Evolutionary conservation across 495 filamentous ascomycete species (phyloP).

Genomic region (Hyaloscypha hepaticicola): DNA sequence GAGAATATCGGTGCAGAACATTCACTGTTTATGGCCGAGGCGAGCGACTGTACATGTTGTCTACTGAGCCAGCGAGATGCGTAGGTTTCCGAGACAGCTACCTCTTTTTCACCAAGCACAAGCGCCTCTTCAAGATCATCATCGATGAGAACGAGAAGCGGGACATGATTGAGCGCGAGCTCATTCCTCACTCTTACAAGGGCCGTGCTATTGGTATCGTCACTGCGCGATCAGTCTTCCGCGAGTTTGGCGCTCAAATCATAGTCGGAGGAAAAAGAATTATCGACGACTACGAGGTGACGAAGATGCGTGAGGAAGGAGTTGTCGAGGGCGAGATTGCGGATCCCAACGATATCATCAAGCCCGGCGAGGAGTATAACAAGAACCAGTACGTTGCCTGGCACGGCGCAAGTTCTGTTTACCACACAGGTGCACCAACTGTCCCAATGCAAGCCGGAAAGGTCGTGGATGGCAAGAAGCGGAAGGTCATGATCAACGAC

Average conservation of each 20-base stretch:
- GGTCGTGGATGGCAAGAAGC: conserved; percentile 68
- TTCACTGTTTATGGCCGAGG: conserved; percentile 84
- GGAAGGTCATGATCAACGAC: conserved; percentile 84
- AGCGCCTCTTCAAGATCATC: conserved; percentile 84
- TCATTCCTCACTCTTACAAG: conserved; percentile 98
- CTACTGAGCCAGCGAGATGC: conserved; percentile 92
- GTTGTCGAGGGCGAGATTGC: conserved; percentile 87
- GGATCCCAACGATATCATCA: conserved; percentile 57
- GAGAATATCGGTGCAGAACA: conserved; percentile 91
- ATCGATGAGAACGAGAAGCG: conserved; percentile 86
- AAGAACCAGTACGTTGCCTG: conserved; percentile 85
- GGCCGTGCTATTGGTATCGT: conserved; percentile 96
- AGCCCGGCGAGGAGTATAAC: conserved; percentile 34
- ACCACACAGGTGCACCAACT: conserved; percentile 78
- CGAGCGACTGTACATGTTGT: conserved; percentile 94
- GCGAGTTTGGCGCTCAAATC: conserved; percentile 93
- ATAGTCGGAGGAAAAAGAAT: conserved; percentile 86
- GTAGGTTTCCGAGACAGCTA: conserved; percentile 97
- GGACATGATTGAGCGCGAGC: conserved; percentile 83
- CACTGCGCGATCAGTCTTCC: conserved; percentile 92
- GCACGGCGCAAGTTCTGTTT: conserved; percentile 94
- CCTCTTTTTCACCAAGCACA: conserved; percentile 95
- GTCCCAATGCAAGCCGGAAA: conserved; percentile 72
- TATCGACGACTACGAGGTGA: conserved; percentile 85
- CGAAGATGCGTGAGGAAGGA: conserved; percentile 73